phyloP scores from a whole-genome alignment of 352 stramenopile species.

The Phytophthora agathidicida region DNA sequence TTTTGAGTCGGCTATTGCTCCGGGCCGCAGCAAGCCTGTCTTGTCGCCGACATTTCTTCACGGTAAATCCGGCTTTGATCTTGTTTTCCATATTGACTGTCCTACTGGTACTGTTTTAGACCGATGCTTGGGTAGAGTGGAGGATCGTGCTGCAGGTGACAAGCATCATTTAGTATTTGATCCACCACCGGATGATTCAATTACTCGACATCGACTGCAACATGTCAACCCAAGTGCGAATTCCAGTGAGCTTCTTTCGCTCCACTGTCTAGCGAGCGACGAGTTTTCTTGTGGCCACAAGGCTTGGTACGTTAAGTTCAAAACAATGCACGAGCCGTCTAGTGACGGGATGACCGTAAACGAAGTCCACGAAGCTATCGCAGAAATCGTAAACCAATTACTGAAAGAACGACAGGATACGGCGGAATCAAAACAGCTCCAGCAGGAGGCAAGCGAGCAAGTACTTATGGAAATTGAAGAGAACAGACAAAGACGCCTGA shows the following conservation, averaged over 20 bases:
- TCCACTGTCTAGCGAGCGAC: slow-evolving; percentile 49
- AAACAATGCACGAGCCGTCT: slow-evolving; percentile 43
- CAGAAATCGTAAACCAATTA: slow-evolving; percentile 37
- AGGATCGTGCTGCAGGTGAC: slow-evolving; percentile 49
- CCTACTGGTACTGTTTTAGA: slow-evolving; percentile 42
- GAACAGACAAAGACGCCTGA: slow-evolving; percentile 39
- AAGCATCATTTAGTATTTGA: slow-evolving; percentile 58
- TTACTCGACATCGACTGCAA: slow-evolving; percentile 52
- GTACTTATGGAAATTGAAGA: slow-evolving; percentile 45
- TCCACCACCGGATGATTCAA: slow-evolving; percentile 53
- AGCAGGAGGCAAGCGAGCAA: slow-evolving; percentile 34
- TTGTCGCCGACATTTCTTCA: slow-evolving; percentile 56
- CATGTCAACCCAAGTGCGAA: slow-evolving; percentile 55
- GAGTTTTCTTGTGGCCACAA: slow-evolving; percentile 33
- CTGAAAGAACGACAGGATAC: slow-evolving; percentile 25
- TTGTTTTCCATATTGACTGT: slow-evolving; percentile 73
- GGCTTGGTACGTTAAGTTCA: slow-evolving; percentile 57
- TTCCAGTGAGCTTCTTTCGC: slow-evolving; percentile 55
- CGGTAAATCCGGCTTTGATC: slow-evolving; percentile 72
- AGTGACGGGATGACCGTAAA: slow-evolving; percentile 20
- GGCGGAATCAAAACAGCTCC: slow-evolving; percentile 20
- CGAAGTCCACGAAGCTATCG: slow-evolving; percentile 44
- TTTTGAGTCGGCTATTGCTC: slow-evolving; percentile 60
- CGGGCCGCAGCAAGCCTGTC: slow-evolving; percentile 35
- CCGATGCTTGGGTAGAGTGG: slow-evolving; percentile 64